phyloP scores from a whole-genome alignment of 1,284 basidiomycete species.

The Schizophyllum commune region DNA sequence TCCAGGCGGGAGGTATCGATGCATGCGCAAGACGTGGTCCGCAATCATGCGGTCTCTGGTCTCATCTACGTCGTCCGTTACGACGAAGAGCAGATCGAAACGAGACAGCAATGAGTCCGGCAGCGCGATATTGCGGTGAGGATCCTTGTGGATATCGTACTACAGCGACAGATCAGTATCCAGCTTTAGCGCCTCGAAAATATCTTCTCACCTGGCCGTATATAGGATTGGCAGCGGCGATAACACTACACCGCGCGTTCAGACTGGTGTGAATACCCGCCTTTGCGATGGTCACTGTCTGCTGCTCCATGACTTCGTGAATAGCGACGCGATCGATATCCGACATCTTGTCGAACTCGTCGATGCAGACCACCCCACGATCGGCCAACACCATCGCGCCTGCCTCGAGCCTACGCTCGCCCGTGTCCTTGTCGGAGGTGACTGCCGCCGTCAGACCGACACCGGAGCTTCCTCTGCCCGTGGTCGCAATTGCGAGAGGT shows the following conservation, averaged over 20 bases:
- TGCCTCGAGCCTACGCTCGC: conserved; percentile 92
- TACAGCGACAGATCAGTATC: conserved; percentile 23
- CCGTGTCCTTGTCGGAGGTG: conserved; percentile 96
- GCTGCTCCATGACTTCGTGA: conserved; percentile 99
- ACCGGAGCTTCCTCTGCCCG: conserved; percentile 94
- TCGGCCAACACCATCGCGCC: conserved; percentile 99
- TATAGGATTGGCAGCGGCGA: conserved; percentile 98
- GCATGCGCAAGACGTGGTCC: conserved; percentile 97
- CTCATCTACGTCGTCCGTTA: conserved; percentile 98
- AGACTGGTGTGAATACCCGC: conserved; percentile 98
- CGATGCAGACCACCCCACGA: conserved; percentile 97
- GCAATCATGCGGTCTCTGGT: conserved; percentile 90
- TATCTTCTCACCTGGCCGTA: conserved; percentile 78
- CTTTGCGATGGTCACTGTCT: conserved; percentile 99
- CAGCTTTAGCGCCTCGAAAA: neutral
- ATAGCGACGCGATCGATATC: conserved; percentile 99
- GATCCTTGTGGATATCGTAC: conserved; percentile 99
- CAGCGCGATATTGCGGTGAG: conserved; percentile 96
- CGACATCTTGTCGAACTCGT: conserved; percentile 99
- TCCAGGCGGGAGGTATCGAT: conserved; percentile 93
- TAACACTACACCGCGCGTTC: conserved; percentile 96
- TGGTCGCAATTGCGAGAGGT: conserved; percentile 96
- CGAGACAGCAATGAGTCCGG: conserved; percentile 97
- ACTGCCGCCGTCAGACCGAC: conserved; percentile 99
- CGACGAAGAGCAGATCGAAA: conserved; percentile 98